These are phyloP conservation scores for Cladophialophora carrionii DNA, from an alignment of 2,329 filamentous ascomycete species.

Conservation along the genomic window DNA sequence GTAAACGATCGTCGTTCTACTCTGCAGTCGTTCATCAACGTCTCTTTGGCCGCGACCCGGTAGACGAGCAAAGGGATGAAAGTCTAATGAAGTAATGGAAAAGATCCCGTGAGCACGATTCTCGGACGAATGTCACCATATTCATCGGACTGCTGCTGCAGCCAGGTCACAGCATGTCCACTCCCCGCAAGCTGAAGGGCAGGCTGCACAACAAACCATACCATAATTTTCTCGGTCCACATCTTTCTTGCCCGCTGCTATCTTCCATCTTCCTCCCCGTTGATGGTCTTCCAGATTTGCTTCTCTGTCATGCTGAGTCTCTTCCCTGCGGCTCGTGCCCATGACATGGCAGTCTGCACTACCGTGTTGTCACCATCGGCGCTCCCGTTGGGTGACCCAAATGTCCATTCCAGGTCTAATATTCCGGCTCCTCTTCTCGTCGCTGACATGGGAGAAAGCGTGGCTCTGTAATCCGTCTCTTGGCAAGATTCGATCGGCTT, in stretches of 20 bases:
- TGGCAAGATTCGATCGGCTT: conserved; percentile 31
- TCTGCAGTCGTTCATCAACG: background rate
- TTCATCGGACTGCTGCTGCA: background rate
- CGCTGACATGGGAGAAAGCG: conserved; percentile 23
- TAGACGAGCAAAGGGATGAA: background rate
- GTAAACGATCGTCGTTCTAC: background rate
- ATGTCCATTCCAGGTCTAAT: conserved; percentile 60
- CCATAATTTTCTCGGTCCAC: background rate
- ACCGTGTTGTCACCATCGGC: conserved; percentile 57
- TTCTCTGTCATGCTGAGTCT: conserved; percentile 54
- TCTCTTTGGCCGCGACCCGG: background rate
- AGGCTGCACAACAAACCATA: background rate
- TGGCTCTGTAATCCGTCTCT: conserved; percentile 21
- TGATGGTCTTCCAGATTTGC: conserved; percentile 49
- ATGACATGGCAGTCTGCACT: conserved; percentile 39
- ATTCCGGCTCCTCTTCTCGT: conserved; percentile 30
- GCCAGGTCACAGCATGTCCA: background rate
- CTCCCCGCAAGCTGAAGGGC: background rate
- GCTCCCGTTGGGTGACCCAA: conserved; percentile 55
- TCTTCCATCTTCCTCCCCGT: conserved; percentile 34
- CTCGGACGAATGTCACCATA: background rate
- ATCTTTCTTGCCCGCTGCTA: background rate
- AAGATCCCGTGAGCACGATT: background rate
- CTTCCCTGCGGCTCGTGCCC: conserved; percentile 39
- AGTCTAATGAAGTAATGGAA: too few species aligned